Evolutionary conservation across 2,329 filamentous ascomycete genomes (phyloP).

Genomic region (Trichoderma polysporum): DNA sequence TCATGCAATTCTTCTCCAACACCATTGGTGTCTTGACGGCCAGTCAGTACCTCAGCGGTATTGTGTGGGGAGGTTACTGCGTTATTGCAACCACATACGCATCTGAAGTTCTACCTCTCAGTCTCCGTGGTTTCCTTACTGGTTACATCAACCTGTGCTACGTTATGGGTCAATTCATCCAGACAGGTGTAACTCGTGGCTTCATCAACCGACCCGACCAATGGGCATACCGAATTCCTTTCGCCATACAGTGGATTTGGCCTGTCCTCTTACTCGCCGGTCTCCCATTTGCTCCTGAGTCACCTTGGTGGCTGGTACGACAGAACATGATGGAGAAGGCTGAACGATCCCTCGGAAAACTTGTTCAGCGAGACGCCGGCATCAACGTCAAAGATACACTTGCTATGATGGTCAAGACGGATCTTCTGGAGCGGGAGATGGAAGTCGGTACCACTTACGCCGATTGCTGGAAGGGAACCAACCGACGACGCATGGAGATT

Average conservation of each 20-base stretch:
- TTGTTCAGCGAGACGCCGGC: conserved; percentile 12
- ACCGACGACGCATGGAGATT: conserved; percentile 52
- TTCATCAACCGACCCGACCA: conserved; percentile 35
- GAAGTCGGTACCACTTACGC: conserved; percentile 40
- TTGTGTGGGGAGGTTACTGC: conserved; percentile 47
- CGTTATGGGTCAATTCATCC: conserved; percentile 47
- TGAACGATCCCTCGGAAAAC: conserved; percentile 1
- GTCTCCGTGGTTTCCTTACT: conserved; percentile 45
- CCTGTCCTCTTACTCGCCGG: conserved; percentile 42
- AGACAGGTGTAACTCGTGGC: conserved; percentile 33
- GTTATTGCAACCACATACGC: conserved; percentile 49
- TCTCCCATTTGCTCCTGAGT: conserved; percentile 45
- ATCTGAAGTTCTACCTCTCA: conserved; percentile 41
- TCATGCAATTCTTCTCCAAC: conserved; percentile 47
- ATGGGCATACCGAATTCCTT: conserved; percentile 50
- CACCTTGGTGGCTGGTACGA: conserved; percentile 18
- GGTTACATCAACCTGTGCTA: conserved; percentile 49
- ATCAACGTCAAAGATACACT: conserved; percentile 28
- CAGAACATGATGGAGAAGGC: conserved; percentile 20
- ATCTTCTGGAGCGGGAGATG: conserved; percentile 39
- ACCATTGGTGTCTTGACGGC: conserved; percentile 39
- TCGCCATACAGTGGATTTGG: conserved; percentile 51
- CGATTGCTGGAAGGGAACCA: conserved; percentile 45
- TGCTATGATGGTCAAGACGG: conserved; percentile 44
- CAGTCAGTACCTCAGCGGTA: conserved; percentile 46